Evolutionary conservation across 2,329 filamentous ascomycete species (phyloP), one percentile per base, ranked within the genome.

Genomic region (Nemania sp.): DNA sequence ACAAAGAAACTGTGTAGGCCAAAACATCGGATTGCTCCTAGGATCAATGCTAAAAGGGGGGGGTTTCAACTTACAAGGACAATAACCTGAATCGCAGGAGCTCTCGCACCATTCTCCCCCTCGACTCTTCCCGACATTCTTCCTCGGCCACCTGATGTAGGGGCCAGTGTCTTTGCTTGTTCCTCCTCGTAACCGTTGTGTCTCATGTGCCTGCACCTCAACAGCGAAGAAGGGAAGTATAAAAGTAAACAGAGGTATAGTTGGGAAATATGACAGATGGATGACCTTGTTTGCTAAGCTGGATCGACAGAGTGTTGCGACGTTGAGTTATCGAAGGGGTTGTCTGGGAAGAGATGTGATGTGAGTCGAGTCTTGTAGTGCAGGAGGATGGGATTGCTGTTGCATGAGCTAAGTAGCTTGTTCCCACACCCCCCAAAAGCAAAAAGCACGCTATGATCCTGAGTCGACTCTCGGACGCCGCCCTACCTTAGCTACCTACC

Each of bases 81-180:
- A 81, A 93, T 92, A 54, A 93, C 89, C 80, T 93, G 90, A 80
- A 93, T 81, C 47, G 88, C 87, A 78, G 88, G 85, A 64, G 67
- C 55, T 60, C 62, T 71, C 51, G 68, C 70, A 64, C 71, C 69
- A 49, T 70, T 70, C 45, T 68, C 70, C 32, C 61, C 59, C 35
- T 72, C 70, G 32, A 68, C 72, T 49, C 57, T 29, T 67, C 64
- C 59, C 56, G 68, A 63, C 65, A 66, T 72, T 41, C 45, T 62
- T 57, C 15, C 51, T 41, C 20, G 49, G 20, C 56, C 22, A 20
- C 47, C 62, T 47, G 38, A 29, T 32, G 52, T 54, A 43, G 35
- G 53, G 18, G 13, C 20, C 53, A 49, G 55, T 57, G 43, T 6
- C 45, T 60, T 24, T 8, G 38, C 35, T n/a, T 15, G 41, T 18